phyloP scores from a whole-genome alignment of 805 yeast genomes.

The Scheffersomyces coipomensis region DNA sequence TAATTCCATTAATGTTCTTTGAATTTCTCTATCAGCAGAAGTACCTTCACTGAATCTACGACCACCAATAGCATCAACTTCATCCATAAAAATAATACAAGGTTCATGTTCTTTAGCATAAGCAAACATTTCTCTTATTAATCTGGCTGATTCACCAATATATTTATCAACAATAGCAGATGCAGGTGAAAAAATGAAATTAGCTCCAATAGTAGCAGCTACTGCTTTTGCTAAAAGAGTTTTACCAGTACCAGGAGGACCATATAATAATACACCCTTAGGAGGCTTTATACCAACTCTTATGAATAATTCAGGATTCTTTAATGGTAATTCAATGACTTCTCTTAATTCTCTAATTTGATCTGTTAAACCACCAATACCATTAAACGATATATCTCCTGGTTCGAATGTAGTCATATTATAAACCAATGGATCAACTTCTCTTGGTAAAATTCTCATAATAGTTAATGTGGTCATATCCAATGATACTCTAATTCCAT shows the following conservation, averaged over 20 bases:
- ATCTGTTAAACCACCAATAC: conserved; percentile 94
- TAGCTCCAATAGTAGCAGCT: conserved; percentile 98
- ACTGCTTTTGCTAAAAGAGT: conserved; percentile 95
- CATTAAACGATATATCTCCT: conserved; percentile 92
- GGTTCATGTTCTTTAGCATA: conserved; percentile 98
- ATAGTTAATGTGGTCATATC: conserved; percentile 98
- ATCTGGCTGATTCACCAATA: conserved; percentile 95
- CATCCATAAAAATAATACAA: conserved; percentile 97
- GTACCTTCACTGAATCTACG: conserved; percentile 97
- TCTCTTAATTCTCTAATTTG: conserved; percentile 96
- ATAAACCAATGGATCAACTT: conserved; percentile 96
- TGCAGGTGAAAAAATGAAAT: conserved; percentile 97
- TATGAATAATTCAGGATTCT: conserved; percentile 92
- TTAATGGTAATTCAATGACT: conserved; percentile 94
- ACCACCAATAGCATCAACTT: conserved; percentile 98
- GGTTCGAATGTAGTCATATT: conserved; percentile 98
- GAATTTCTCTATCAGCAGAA: conserved; percentile 97
- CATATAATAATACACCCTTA: conserved; percentile 92
- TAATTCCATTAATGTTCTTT: conserved; percentile 95
- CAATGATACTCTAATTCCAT: conserved; percentile 93
- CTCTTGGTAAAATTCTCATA: conserved; percentile 96
- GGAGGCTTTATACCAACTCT: conserved; percentile 99
- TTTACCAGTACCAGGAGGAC: conserved; percentile 99
- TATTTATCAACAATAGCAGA: conserved; percentile 97
- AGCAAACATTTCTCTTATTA: conserved; percentile 96